These are phyloP conservation scores for Penicillium glabrum DNA, from an alignment of 2,329 filamentous ascomycete genomes.

Conservation along the genomic window DNA sequence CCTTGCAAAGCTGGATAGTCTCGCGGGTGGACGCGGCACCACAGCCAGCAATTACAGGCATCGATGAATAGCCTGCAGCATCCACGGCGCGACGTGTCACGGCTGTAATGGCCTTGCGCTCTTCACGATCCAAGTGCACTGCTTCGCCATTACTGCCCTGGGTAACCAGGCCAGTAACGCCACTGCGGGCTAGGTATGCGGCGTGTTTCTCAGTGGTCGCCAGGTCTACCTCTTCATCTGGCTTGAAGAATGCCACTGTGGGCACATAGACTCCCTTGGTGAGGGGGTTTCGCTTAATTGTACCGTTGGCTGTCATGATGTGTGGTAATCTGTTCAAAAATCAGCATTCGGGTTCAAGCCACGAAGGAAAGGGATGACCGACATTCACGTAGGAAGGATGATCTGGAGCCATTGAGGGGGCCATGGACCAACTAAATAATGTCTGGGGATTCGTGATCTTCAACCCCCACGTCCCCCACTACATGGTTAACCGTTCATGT, in stretches of 20 bases:
- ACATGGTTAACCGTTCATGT: slow-evolving; percentile 12
- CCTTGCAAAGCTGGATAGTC: slow-evolving; percentile 66
- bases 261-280: slow-evolving; percentile 66
- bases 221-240: slow-evolving; percentile 65
- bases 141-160: slow-evolving; percentile 84
- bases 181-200: slow-evolving; percentile 68
- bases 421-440: slow-evolving; percentile 15
- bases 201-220: slow-evolving; percentile 60
- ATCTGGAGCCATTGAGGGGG: background rate
- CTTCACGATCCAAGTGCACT: slow-evolving; percentile 70
- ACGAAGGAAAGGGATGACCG: background rate
- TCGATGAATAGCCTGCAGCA: slow-evolving; percentile 60
- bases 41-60: slow-evolving; percentile 76
- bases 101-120: slow-evolving; percentile 67
- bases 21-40: slow-evolving; percentile 73
- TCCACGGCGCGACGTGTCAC: slow-evolving; percentile 70
- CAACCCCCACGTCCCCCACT: slow-evolving; percentile 18
- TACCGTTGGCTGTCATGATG: slow-evolving; percentile 25
- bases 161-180: slow-evolving; percentile 71
- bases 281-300: slow-evolving; percentile 28
- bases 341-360: background rate
- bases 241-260: slow-evolving; percentile 72
- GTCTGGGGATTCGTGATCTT: slow-evolving; percentile 2
- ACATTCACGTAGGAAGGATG: background rate
- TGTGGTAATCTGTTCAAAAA: background rate